A percentile compares a stretch with the other conserved stretches of the same genome.
Conservation (phyloP, 2,329 filamentous ascomycete species). For the Acrocalymma vagum region DNA sequence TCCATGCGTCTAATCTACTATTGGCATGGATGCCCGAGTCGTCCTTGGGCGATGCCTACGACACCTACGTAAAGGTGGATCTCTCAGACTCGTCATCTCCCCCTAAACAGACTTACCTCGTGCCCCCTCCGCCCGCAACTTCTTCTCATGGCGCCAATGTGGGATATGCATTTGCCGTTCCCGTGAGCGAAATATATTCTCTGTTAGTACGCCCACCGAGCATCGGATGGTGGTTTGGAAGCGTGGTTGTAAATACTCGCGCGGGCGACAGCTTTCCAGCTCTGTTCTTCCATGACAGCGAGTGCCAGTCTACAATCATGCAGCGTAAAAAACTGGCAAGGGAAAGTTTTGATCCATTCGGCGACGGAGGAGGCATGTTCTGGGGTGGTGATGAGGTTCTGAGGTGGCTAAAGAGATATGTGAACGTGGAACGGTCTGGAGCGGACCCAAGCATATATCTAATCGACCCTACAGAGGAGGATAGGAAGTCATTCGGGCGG, state of each 20-base stretch:
- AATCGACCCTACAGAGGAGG: constrained; percentile 85
- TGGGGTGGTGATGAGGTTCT: constrained; percentile 98
- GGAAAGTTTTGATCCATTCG: constrained; percentile 91
- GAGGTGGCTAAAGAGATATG: constrained; percentile 86
- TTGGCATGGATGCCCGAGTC: constrained; percentile 95
- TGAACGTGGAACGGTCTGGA: constrained; percentile 80
- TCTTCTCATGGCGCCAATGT: constrained; percentile 75
- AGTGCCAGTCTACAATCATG: constrained; percentile 93
- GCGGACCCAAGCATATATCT: constrained; percentile 92
- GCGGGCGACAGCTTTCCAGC: constrained; percentile 94
- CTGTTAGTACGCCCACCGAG: constrained; percentile 90
- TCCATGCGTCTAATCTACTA: constrained; percentile 75
- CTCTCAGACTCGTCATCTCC: constrained; percentile 81
- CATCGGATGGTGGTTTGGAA: constrained; percentile 98
- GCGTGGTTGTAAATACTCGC: constrained; percentile 89
- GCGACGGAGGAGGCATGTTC: constrained; percentile 84
- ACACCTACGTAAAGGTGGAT: constrained; percentile 95
- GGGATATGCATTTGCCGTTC: constrained; percentile 92
- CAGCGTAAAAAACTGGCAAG: constrained; percentile 87
- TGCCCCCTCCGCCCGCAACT: constrained; percentile 88
- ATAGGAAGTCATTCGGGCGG: constrained; percentile 80
- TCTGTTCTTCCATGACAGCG: constrained; percentile 95
- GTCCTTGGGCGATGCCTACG: constrained; percentile 81
- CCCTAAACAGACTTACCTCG: constrained; percentile 86
- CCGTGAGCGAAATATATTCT: constrained; percentile 89